These are phyloP conservation scores for Picochlorum sp. DNA, from an alignment of 139 green algal genomes.

Conservation along the genomic window DNA sequence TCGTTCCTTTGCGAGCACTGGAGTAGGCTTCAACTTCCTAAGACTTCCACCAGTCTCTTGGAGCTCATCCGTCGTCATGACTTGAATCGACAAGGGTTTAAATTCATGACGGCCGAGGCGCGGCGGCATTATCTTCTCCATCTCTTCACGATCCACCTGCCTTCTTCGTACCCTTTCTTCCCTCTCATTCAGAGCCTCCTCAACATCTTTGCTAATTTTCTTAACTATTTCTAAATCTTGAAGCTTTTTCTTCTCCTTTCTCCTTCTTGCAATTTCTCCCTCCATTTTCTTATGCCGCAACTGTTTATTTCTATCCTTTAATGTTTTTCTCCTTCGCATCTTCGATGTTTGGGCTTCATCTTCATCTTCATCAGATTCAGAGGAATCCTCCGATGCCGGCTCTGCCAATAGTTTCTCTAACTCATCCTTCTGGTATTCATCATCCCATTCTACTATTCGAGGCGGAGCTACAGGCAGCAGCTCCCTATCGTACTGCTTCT, in stretches of 20 bases:
- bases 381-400: neutral
- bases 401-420: constrained; percentile 29
- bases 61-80: constrained; percentile 61
- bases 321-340: constrained; percentile 6
- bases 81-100: constrained; percentile 45
- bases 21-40: constrained; percentile 31
- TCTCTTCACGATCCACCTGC: constrained; percentile 37
- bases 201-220: constrained; percentile 5
- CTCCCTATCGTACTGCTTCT: constrained; percentile 36
- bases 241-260: constrained; percentile 11
- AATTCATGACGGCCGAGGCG: constrained; percentile 57
- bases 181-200: constrained; percentile 14
- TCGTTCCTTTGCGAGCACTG: constrained; percentile 30
- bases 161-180: constrained; percentile 10
- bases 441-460: constrained; percentile 10
- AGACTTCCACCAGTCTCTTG: constrained; percentile 35
- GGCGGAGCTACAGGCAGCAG: constrained; percentile 14
- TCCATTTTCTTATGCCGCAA: constrained; percentile 12
- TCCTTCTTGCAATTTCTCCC: constrained; percentile 8
- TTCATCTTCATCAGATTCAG: constrained; percentile 1
- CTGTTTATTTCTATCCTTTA: constrained; percentile 5
- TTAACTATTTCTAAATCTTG: constrained; percentile 9
- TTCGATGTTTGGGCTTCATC: constrained; percentile 21
- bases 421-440: constrained; percentile 21
- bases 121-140: constrained; percentile 30